These are phyloP conservation scores for Camelina sativa DNA, from an alignment of 345 rosid genomes.

Conservation along the genomic window DNA sequence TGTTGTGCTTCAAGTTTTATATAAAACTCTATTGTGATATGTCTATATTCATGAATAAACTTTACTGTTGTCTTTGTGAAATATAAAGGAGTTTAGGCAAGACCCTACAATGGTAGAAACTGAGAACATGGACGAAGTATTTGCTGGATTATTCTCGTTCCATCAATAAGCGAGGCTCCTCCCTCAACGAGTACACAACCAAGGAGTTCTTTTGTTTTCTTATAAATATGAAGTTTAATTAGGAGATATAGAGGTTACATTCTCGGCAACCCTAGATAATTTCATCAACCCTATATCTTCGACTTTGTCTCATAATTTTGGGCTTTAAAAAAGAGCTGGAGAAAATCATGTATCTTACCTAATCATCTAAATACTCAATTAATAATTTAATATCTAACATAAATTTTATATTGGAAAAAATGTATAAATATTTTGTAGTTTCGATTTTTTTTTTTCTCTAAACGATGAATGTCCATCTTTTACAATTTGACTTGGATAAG, in stretches of 20 bases:
- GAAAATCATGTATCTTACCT: too few species aligned
- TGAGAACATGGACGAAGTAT: not conserved
- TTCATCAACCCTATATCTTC: too few species aligned
- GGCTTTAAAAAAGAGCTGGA: too few species aligned
- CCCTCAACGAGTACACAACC: not conserved
- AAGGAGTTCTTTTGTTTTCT: not conserved
- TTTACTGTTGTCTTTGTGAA: not conserved
- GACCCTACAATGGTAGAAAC: conserved; percentile 10
- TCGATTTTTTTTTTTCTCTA: too few species aligned
- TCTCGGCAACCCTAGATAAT: too few species aligned
- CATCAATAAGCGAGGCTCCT: not conserved
- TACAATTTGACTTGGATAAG: too few species aligned
- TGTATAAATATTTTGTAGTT: too few species aligned
- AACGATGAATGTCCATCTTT: too few species aligned
- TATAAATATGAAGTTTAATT: too few species aligned
- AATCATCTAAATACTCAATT: not conserved
- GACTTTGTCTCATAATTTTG: too few species aligned
- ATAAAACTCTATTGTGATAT: not conserved
- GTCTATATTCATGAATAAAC: not conserved
- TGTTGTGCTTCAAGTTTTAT: not conserved
- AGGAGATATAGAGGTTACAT: too few species aligned
- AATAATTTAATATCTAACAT: not conserved
- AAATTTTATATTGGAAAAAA: not conserved
- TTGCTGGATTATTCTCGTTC: not conserved
- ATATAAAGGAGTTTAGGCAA: conserved; percentile 2